Evolutionary conservation across 164 flowering plant genomes (phyloP).

Genomic region (Chloranthus sessilifolius): DNA sequence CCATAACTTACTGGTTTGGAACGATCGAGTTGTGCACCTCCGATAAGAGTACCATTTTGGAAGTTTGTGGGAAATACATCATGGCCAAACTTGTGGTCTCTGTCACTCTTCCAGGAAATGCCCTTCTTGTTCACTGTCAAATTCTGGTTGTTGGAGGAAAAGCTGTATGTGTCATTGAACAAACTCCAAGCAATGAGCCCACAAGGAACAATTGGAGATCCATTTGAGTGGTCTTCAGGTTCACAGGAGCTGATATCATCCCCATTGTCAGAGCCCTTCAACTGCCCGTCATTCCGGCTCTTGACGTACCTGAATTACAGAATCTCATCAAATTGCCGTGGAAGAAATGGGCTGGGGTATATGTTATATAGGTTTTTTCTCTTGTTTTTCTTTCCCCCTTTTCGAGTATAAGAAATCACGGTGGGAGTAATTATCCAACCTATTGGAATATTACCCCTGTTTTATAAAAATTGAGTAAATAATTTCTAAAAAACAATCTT

Average conservation of each 20-base stretch:
- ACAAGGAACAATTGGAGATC: constrained; percentile 71
- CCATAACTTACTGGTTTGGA: constrained; percentile 52
- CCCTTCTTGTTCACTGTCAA: constrained; percentile 58
- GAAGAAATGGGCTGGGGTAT: too few relatives aligned
- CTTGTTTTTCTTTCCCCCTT: too few relatives aligned
- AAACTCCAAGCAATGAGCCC: constrained; percentile 95
- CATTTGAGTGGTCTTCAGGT: constrained; percentile 45
- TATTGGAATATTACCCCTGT: too few relatives aligned
- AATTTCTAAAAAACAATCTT: too few relatives aligned
- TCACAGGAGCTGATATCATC: constrained; percentile 34
- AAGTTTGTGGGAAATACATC: constrained; percentile 82
- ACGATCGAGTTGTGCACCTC: constrained; percentile 57
- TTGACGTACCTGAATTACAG: constrained; percentile 66
- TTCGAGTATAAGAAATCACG: too few relatives aligned
- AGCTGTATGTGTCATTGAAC: constrained; percentile 87
- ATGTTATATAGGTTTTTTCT: too few relatives aligned
- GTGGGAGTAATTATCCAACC: too few relatives aligned
- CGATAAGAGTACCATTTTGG: constrained; percentile 56
- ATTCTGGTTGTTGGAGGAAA: constrained; percentile 35
- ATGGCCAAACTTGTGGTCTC: constrained; percentile 75
- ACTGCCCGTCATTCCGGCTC: constrained; percentile 77
- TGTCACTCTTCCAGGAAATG: constrained; percentile 93
- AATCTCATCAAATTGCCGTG: too few relatives aligned
- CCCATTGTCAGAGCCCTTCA: constrained; percentile 19
- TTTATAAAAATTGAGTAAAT: too few relatives aligned